Conservation (phyloP, 805 yeast genomes). For the Citeromyces matritensis region DNA sequence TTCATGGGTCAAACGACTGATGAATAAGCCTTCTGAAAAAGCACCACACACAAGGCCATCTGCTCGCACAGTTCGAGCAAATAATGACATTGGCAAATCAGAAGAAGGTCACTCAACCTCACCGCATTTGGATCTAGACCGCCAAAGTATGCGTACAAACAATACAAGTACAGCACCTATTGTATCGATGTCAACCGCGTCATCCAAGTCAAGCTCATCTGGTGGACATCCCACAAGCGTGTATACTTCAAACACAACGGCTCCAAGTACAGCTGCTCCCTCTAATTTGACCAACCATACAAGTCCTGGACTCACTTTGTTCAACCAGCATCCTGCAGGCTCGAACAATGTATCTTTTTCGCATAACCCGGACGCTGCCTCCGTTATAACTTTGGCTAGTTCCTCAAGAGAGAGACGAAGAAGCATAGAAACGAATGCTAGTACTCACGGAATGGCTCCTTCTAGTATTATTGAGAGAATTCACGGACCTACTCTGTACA, state of each 20-base stretch:
- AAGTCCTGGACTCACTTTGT: neutral
- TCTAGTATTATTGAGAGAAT: constrained; percentile 54
- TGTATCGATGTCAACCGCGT: constrained; percentile 24
- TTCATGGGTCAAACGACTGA: constrained; percentile 18
- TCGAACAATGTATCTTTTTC: constrained; percentile 1
- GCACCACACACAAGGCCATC: constrained; percentile 1
- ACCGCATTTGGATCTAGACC: neutral
- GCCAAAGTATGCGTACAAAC: constrained; percentile 7
- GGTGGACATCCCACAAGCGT: constrained; percentile 2
- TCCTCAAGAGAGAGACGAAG: constrained; percentile 16
- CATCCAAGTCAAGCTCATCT: constrained; percentile 14
- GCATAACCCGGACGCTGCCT: constrained; percentile 10
- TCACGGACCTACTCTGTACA: constrained; percentile 4
- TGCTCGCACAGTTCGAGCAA: neutral
- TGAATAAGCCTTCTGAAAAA: constrained; percentile 10
- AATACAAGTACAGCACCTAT: constrained; percentile 33
- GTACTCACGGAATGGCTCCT: constrained; percentile 59
- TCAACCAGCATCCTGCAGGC: neutral
- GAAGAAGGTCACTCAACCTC: constrained; percentile 2
- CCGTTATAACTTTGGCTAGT: constrained; percentile 17
- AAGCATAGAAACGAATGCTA: constrained; percentile 36
- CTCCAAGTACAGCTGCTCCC: constrained; percentile 18
- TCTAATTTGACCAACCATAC: neutral
- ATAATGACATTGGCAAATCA: constrained; percentile 1
- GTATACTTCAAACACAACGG: constrained; percentile 32